A percentile compares a stretch with the other conserved stretches of the same genome.
Evolutionary conservation across 768 basidiomycete genomes (phyloP).

Genomic region (Dioszegia hungarica): DNA sequence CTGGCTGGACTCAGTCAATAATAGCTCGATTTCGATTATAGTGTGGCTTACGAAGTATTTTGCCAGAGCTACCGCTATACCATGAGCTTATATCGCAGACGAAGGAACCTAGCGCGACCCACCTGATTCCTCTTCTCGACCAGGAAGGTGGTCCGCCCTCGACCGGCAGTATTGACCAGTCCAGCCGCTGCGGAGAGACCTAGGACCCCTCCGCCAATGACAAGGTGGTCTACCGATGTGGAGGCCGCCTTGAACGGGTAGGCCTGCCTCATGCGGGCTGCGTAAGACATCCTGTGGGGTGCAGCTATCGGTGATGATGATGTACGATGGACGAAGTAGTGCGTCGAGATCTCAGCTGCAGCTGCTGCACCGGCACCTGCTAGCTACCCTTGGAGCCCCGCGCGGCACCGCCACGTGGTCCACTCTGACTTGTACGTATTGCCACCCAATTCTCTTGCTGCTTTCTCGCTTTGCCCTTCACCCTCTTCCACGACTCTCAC

Average conservation of each 20-base stretch:
- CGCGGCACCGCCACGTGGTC: too few species aligned
- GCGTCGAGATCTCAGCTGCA: too few species aligned
- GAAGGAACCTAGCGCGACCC: too few species aligned
- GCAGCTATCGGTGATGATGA: too few species aligned
- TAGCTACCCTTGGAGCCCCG: too few species aligned
- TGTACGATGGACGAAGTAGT: too few species aligned
- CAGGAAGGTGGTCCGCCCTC: slow-evolving; percentile 67
- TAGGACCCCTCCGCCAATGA: slow-evolving; percentile 84
- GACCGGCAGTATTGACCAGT: slow-evolving; percentile 60
- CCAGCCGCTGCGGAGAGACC: slow-evolving; percentile 80
- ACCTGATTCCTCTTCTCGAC: slow-evolving; percentile 69
- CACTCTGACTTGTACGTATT: too few species aligned
- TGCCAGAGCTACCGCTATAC: slow-evolving; percentile 56
- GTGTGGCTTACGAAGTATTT: slow-evolving; percentile 73
- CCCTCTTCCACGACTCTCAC: neutral
- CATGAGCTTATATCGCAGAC: slow-evolving; percentile 9
- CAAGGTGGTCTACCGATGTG: slow-evolving; percentile 69
- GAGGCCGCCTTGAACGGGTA: slow-evolving; percentile 57
- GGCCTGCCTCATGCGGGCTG: slow-evolving; percentile 11
- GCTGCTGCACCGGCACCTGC: too few species aligned
- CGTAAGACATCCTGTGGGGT: slow-evolving; percentile 5
- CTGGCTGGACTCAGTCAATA: neutral
- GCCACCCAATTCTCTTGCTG: neutral
- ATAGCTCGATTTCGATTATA: too few species aligned
- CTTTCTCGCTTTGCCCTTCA: neutral